phyloP scores from a whole-genome alignment of 257 asterid genomes.

The Penstemon newberryi region DNA sequence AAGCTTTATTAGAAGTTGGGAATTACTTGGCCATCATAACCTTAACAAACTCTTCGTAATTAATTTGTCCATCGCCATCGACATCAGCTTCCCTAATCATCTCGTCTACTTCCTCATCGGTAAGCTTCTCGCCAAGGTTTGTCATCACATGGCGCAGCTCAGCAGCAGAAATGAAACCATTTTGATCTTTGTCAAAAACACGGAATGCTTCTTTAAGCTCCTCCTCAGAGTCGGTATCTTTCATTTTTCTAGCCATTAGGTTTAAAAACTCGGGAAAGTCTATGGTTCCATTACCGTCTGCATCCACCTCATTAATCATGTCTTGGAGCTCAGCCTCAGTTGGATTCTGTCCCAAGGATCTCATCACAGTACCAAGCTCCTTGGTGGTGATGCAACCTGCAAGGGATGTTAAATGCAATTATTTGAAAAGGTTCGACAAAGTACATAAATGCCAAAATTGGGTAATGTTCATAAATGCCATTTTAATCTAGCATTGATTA shows the following conservation, averaged over 20 bases:
- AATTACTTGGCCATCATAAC: constrained; percentile 66
- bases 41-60: constrained; percentile 63
- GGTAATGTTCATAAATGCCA: too few relatives aligned
- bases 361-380: constrained; percentile 72
- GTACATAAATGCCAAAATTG: too few relatives aligned
- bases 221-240: constrained; percentile 69
- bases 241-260: constrained; percentile 69
- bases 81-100: constrained; percentile 69
- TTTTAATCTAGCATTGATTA: too few relatives aligned
- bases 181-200: constrained; percentile 65
- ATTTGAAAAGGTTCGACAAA: neutral
- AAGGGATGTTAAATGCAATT: neutral
- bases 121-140: constrained; percentile 65
- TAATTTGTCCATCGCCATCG: constrained; percentile 64
- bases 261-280: constrained; percentile 63
- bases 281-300: constrained; percentile 65
- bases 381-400: constrained; percentile 72
- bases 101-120: constrained; percentile 65
- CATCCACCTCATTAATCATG: constrained; percentile 67
- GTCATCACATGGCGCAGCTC: constrained; percentile 70
- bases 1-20: constrained; percentile 23
- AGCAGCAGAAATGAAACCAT: constrained; percentile 66
- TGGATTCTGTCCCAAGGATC: constrained; percentile 66
- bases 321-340: constrained; percentile 72
- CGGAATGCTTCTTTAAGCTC: constrained; percentile 67